These are phyloP conservation scores for Cornus controversa DNA, from an alignment of 148 eudicot genomes.

Conservation along the genomic window DNA sequence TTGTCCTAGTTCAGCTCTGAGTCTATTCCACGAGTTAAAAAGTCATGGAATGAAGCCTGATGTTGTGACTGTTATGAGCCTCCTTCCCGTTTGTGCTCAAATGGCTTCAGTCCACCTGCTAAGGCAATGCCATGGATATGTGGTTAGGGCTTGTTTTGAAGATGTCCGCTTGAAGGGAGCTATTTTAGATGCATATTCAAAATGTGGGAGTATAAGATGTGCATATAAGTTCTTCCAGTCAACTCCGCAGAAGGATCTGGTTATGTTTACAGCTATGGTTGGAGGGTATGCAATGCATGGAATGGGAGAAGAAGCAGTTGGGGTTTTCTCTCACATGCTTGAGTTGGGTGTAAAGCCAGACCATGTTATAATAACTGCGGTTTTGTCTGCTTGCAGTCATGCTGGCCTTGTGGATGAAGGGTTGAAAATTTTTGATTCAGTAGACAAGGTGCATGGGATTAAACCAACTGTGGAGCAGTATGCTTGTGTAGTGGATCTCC, in stretches of 20 bases:
- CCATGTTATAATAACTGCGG: constrained; percentile 52
- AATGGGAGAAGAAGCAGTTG: constrained; percentile 63
- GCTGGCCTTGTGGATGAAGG: constrained; percentile 71
- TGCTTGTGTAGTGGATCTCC: constrained; percentile 77
- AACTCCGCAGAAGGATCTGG: constrained; percentile 46
- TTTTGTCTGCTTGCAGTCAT: constrained; percentile 78
- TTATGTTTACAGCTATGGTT: constrained; percentile 67
- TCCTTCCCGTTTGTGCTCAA: constrained; percentile 59
- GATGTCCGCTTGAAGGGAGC: constrained; percentile 52
- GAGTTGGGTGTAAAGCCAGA: constrained; percentile 54
- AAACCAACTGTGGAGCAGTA: constrained; percentile 63
- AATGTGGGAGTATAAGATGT: constrained; percentile 53
- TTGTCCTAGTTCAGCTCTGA: constrained; percentile 38
- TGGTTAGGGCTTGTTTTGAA: constrained; percentile 46
- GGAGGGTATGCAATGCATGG: constrained; percentile 85
- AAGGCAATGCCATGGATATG: constrained; percentile 75
- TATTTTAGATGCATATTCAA: constrained; percentile 62
- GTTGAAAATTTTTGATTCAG: constrained; percentile 54
- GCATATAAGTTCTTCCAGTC: constrained; percentile 60
- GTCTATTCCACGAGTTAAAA: constrained; percentile 51
- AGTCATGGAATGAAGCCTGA: constrained; percentile 50
- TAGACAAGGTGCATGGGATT: constrained; percentile 42
- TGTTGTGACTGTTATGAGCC: constrained; percentile 51
- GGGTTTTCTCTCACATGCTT: constrained; percentile 48
- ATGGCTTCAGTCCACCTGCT: constrained; percentile 50